A percentile compares a stretch with the other conserved stretches of the same genome.
Conservation (phyloP, 2,329 filamentous ascomycete genomes). For the Amesomyces nigricolor region DNA sequence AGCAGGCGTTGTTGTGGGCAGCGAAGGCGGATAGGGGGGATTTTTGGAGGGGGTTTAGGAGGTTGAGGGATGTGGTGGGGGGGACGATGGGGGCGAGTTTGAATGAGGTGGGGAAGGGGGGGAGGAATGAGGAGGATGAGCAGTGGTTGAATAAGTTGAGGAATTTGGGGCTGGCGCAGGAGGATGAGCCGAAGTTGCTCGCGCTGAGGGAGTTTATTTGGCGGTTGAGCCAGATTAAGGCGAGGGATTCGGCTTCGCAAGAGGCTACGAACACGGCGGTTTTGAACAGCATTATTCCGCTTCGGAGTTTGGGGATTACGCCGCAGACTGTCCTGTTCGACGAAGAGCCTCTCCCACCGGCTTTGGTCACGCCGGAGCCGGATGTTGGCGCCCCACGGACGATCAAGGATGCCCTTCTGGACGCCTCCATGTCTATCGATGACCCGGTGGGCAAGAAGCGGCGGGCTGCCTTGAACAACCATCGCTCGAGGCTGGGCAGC, state of each 20-base stretch:
- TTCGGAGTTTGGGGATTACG: slow-evolving; percentile 70
- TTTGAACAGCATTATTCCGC: slow-evolving; percentile 66
- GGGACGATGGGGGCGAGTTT: slow-evolving; percentile 57
- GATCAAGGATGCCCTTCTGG: slow-evolving; percentile 82
- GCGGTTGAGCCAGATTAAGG: slow-evolving; percentile 69
- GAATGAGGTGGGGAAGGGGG: slow-evolving; percentile 55
- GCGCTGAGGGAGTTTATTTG: slow-evolving; percentile 87
- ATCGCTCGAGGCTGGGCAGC: slow-evolving; percentile 41
- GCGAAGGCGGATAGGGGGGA: slow-evolving; percentile 70
- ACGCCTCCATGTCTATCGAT: slow-evolving; percentile 85
- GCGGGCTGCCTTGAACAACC: slow-evolving; percentile 46
- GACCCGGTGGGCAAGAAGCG: slow-evolving; percentile 53
- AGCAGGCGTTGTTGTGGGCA: slow-evolving; percentile 83
- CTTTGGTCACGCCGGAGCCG: slow-evolving; percentile 30
- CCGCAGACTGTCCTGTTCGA: slow-evolving; percentile 93
- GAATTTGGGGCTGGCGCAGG: slow-evolving; percentile 71
- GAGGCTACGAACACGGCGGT: slow-evolving; percentile 32
- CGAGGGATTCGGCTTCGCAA: slow-evolving; percentile 41
- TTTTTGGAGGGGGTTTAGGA: slow-evolving; percentile 78
- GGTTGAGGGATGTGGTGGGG: slow-evolving; percentile 59
- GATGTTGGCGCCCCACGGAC: slow-evolving; percentile 57
- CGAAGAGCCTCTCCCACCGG: slow-evolving; percentile 54
- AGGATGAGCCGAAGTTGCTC: slow-evolving; percentile 87
- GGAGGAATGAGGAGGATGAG: slow-evolving; percentile 87
- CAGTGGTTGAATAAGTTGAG: slow-evolving; percentile 82